A percentile compares a stretch with the other conserved stretches of the same genome.
Conservation (phyloP, 345 rosid species). For the Arabidopsis thaliana region DNA sequence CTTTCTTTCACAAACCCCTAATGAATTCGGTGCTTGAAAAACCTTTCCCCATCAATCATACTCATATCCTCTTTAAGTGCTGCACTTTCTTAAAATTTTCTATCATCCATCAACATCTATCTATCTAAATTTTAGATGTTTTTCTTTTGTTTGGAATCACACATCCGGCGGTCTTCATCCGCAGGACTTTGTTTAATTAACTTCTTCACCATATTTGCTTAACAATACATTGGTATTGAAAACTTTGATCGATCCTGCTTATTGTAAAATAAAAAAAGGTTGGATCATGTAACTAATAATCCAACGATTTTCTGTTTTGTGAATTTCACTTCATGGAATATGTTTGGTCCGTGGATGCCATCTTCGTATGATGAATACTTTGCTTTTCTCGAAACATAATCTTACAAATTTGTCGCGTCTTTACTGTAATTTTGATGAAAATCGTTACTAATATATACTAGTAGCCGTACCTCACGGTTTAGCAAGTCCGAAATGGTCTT, state of each 20-base stretch:
- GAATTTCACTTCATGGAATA: background rate
- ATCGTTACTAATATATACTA: too few species aligned
- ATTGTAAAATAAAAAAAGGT: background rate
- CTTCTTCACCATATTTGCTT: constrained; percentile 10
- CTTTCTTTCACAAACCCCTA: constrained; percentile 34
- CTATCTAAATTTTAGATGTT: constrained; percentile 8
- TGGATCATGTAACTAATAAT: background rate
- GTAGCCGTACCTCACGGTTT: background rate
- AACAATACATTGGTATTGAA: background rate
- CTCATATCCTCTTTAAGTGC: constrained; percentile 39
- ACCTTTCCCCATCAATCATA: constrained; percentile 39
- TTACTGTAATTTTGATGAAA: too few species aligned
- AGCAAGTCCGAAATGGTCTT: background rate
- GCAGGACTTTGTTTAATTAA: constrained; percentile 11
- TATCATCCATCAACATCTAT: constrained; percentile 37
- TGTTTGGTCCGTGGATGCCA: background rate
- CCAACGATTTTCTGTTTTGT: background rate
- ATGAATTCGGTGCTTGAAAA: constrained; percentile 39
- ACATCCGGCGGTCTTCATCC: constrained; percentile 19
- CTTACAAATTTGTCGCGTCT: too few species aligned
- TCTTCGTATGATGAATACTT: too few species aligned
- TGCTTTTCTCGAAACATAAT: background rate
- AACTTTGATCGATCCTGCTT: constrained; percentile 6
- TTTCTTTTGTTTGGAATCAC: constrained; percentile 41
- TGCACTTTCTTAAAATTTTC: constrained; percentile 39